Percentiles rank a stretch among this genome's conserved stretches.
phyloP scores from a whole-genome alignment of 2,329 filamentous ascomycete genomes.

The Phyllosticta citriasiana region DNA sequence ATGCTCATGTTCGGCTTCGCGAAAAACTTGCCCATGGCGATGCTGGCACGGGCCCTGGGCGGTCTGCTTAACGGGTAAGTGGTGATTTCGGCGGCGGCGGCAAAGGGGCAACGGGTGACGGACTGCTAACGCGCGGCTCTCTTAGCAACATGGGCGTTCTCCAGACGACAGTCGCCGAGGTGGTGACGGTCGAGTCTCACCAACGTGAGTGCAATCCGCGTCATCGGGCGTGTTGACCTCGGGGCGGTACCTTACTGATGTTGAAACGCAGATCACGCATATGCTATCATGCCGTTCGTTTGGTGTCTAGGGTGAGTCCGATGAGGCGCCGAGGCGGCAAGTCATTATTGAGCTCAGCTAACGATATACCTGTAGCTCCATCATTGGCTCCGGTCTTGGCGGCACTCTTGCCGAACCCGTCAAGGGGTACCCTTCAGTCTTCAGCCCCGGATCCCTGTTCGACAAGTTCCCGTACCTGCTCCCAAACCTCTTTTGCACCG shows the following conservation, averaged over 20 bases:
- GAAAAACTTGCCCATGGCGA: constrained; percentile 66
- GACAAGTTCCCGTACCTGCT: constrained; percentile 82
- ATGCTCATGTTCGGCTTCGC: constrained; percentile 91
- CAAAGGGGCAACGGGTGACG: background rate
- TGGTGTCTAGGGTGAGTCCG: constrained; percentile 76
- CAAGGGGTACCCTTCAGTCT: constrained; percentile 66
- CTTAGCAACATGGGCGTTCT: constrained; percentile 82
- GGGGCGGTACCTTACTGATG: constrained; percentile 17
- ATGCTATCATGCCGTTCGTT: constrained; percentile 95
- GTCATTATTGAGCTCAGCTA: constrained; percentile 13
- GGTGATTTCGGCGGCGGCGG: constrained; percentile 1
- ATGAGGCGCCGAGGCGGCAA: constrained; percentile 5
- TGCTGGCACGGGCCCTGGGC: constrained; percentile 79
- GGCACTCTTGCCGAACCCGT: constrained; percentile 83
- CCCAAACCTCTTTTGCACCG: constrained; percentile 81
- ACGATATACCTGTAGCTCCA: constrained; percentile 51
- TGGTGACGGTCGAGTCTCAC: constrained; percentile 87
- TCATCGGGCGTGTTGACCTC: constrained; percentile 7
- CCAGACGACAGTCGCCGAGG: constrained; percentile 88
- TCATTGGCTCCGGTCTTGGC: constrained; percentile 84
- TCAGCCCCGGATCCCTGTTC: constrained; percentile 65
- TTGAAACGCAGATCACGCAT: constrained; percentile 60
- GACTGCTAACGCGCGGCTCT: background rate
- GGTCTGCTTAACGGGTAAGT: constrained; percentile 84
- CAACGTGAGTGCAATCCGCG: constrained; percentile 54